A percentile compares a stretch with the other conserved stretches of the same genome.
Conservation (phyloP, 768 basidiomycete genomes). For the Boletus bicolor region DNA sequence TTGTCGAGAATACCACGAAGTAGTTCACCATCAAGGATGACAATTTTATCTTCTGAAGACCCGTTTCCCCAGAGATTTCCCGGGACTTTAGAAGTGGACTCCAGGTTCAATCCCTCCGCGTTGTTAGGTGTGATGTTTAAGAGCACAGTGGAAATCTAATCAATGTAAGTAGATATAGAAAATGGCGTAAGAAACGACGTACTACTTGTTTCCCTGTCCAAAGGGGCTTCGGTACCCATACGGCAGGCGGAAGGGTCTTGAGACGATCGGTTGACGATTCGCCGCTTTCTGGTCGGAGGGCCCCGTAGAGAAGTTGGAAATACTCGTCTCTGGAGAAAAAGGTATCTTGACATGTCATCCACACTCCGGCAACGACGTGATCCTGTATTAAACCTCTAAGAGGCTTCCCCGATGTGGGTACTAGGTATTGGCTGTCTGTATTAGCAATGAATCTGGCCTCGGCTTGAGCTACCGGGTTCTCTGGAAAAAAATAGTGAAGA, state of each 20-base stretch:
- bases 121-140: constrained; percentile 84
- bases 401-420: constrained; percentile 97
- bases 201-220: constrained; percentile 99
- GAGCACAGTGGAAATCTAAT: constrained; percentile 88
- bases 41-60: constrained; percentile 78
- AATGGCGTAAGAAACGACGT: constrained; percentile 25
- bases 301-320: constrained; percentile 92
- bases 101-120: constrained; percentile 78
- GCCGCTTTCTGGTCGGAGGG: constrained; percentile 85
- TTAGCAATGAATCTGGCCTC: constrained; percentile 95
- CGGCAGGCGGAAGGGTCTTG: constrained; percentile 81
- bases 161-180: not conserved
- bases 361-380: constrained; percentile 97
- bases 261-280: constrained; percentile 53
- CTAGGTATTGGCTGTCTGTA: constrained; percentile 98
- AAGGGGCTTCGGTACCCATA: constrained; percentile 85
- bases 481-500: constrained; percentile 37
- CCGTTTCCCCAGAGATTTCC: constrained; percentile 80
- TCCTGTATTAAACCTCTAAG: constrained; percentile 98
- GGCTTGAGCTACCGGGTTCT: constrained; percentile 92
- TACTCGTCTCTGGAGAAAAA: constrained; percentile 97
- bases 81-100: constrained; percentile 86
- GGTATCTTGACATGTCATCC: constrained; percentile 95
- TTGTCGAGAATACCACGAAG: constrained; percentile 95
- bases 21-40: constrained; percentile 91